These are phyloP conservation scores for Melanogaster broomeanus DNA, from an alignment of 768 basidiomycete genomes.

Conservation along the genomic window DNA sequence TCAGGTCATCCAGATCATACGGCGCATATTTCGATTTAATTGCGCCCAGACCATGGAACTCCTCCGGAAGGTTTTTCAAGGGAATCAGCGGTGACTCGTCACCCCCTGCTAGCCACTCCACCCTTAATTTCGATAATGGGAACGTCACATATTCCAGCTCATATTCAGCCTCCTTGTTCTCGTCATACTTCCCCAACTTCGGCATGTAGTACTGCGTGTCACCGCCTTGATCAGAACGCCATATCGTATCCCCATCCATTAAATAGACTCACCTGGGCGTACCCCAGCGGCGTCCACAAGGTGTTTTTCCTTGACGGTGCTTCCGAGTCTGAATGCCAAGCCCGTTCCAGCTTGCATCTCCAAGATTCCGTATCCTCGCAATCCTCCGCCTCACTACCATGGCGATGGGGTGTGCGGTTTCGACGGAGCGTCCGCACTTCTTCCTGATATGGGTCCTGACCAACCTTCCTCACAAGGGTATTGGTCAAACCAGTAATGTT, in stretches of 20 bases:
- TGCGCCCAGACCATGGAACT: conserved; percentile 42
- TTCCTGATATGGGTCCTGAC: conserved; percentile 4
- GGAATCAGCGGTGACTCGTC: conserved; percentile 61
- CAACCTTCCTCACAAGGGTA: conserved; percentile 3
- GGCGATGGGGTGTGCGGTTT: conserved; percentile 40
- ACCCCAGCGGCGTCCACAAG: conserved; percentile 76
- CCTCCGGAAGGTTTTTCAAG: conserved; percentile 51
- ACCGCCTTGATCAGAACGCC: conserved; percentile 6
- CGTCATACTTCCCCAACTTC: conserved; percentile 47
- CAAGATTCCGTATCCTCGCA: conserved; percentile 57
- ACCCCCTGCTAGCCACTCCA: conserved; percentile 22
- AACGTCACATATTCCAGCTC: conserved; percentile 82
- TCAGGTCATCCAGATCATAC: conserved; percentile 76
- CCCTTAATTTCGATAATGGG: conserved; percentile 42
- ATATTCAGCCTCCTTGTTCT: conserved; percentile 57
- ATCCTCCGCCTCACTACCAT: conserved; percentile 47
- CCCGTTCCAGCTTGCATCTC: conserved; percentile 60
- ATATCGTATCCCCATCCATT: conserved; percentile 1
- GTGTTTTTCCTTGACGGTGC: conserved; percentile 74
- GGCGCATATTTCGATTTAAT: conserved; percentile 60
- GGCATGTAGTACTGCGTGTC: conserved; percentile 65
- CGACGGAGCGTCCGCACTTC: neutral
- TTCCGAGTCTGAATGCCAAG: conserved; percentile 60
- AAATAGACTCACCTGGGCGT: conserved; percentile 69
- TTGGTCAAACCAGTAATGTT: conserved; percentile 53